Percentiles rank a stretch among this genome's conserved stretches.
phyloP scores from a whole-genome alignment of 225 moss, liverwort and hornwort species.

The Thuidium tamariscinum region DNA sequence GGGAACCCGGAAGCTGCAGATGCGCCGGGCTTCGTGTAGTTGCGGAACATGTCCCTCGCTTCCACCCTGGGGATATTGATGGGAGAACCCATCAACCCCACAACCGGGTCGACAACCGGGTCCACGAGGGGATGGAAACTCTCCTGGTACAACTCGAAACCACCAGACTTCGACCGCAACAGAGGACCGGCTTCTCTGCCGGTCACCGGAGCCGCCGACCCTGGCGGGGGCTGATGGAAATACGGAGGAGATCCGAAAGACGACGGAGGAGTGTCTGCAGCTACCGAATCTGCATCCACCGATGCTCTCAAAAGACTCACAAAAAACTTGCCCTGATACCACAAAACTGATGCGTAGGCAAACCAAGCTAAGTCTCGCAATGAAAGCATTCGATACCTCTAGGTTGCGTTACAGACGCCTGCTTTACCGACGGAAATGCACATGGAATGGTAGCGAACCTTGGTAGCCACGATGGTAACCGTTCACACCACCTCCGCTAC shows the following conservation, averaged over 20 bases:
- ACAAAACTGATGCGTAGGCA: neutral
- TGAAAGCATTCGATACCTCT: neutral
- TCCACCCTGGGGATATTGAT: slow-evolving; percentile 38
- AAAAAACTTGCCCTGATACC: fast-evolving
- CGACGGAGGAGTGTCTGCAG: slow-evolving; percentile 48
- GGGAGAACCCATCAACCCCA: slow-evolving; percentile 29
- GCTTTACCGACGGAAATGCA: neutral
- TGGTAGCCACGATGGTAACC: slow-evolving; percentile 82
- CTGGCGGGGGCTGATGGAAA: slow-evolving; percentile 43
- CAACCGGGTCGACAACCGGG: slow-evolving; percentile 10
- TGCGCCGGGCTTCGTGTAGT: neutral
- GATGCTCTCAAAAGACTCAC: neutral
- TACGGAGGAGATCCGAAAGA: slow-evolving; percentile 72
- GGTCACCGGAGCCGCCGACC: slow-evolving; percentile 17
- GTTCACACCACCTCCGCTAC: slow-evolving; percentile 33
- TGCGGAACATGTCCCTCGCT: slow-evolving; percentile 17
- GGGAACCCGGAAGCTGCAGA: neutral
- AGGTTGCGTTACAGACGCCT: neutral
- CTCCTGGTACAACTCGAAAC: slow-evolving; percentile 31
- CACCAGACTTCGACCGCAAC: slow-evolving; percentile 24
- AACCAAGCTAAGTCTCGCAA: neutral
- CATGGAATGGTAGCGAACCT: slow-evolving; percentile 37
- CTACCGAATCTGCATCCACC: too few species aligned
- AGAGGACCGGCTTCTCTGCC: slow-evolving; percentile 14
- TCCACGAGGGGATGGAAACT: slow-evolving; percentile 5